Base-by-base conservation (phyloP, 495 filamentous ascomycete species). In the Durotheca rogersii region DNA sequence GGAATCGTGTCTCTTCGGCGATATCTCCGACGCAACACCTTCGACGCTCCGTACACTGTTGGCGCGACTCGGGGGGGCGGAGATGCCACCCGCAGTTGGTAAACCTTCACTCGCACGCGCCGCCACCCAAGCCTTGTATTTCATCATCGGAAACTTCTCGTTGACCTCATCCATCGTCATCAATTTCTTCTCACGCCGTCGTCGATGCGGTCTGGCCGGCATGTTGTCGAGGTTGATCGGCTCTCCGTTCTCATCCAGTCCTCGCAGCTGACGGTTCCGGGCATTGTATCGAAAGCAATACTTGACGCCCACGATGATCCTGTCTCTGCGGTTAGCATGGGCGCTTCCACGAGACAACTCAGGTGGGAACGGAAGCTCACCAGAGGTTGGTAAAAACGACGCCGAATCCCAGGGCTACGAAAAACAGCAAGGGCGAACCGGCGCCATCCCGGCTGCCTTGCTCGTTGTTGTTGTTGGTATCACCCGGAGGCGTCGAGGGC, bases 151-250 rank as follows among this genome's bases (percentile, higher is more conserved):
- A 62, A 99, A 97, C 51, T 93, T 86, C 59, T 94, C 90, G 64
- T 99, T 96, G 32, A 97, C 93, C 67, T 99, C 93, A 41, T 99
- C 93, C 83, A 96, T 94, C 2, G 87, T 86, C 94, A 99, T 96
- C 51, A 99, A 67, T 64, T 95, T 97, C 77, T 97, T 97, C 68
- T 98, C 93, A 41, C 90, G 80, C 51, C 90, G 79, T 59, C 93
- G 79, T 19, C 93, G 79, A 63, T 93, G 90, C 32, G 76, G 73
- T 29, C 87, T 78, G 14, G 62, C 37, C 43, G 88, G 87, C 80
- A 96, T 87, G 47, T 82, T 74, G 43, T 87, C 77, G 50, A 95
- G 71, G 62, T 90, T 88, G 54, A 93, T 95, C 1, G 88, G 87
- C 32, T 96, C 94, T 51, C 85, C 89, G 58, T 91, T 86, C 59